Conservation (phyloP, 176 grass and related monocot species). For the Triticum aestivum region IWGSC_CS_RefSeq_v2.1 NC_057802.1:150396594-150397093, state of each 20-base stretch:
- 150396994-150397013: background rate
- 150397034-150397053: background rate
- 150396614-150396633: conserved; percentile 27
- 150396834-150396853: too few species aligned
- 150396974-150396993: background rate
- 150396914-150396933: background rate
- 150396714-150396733: too few species aligned
- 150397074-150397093: background rate
- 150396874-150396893: background rate
- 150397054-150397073: background rate
- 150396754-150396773: background rate
- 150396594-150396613: conserved; percentile 27
- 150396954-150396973: background rate
- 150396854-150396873: background rate
- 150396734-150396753: too few species aligned
- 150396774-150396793: too few species aligned
- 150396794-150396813: too few species aligned
- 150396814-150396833: background rate
- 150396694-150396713: background rate
- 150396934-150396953: background rate
- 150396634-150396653: background rate
- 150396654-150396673: background rate
- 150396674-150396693: conserved; percentile 36
- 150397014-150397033: background rate
- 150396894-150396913: background rate